A percentile compares a stretch with the other conserved stretches of the same genome.
phyloP scores from a whole-genome alignment of 2,329 filamentous ascomycete species.

The Pseudogymnoascus sp. region DNA sequence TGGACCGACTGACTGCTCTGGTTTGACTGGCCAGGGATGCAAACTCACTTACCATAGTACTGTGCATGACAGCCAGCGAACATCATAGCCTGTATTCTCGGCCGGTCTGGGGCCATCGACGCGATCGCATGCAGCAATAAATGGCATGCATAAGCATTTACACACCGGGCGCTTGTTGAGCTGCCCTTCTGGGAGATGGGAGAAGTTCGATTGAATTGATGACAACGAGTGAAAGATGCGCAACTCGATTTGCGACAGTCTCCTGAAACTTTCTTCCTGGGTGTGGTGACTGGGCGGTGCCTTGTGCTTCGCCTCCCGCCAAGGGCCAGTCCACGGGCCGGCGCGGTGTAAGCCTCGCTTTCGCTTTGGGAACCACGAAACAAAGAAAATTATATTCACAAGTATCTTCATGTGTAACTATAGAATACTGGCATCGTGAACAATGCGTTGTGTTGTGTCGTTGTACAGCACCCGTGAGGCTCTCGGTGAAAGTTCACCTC shows the following conservation, averaged over 20 bases:
- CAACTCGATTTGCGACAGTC: neutral
- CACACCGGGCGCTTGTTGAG: neutral
- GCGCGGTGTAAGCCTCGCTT: neutral
- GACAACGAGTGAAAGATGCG: neutral
- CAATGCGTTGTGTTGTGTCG: neutral
- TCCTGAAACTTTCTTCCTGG: neutral
- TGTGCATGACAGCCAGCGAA: neutral
- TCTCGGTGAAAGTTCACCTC: neutral
- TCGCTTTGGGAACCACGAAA: neutral
- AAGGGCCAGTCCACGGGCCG: neutral
- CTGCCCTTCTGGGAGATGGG: neutral
- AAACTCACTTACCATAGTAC: neutral
- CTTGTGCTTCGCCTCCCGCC: neutral
- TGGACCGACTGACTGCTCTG: neutral
- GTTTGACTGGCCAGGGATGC: neutral
- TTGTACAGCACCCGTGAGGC: neutral
- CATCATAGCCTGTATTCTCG: neutral
- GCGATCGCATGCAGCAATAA: neutral
- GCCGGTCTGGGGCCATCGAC: neutral
- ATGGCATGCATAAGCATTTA: neutral
- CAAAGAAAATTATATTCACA: neutral
- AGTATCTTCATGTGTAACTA: conserved; percentile 1
- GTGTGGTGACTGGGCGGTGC: neutral
- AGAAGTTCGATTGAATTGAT: neutral
- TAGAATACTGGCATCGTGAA: neutral